Base-by-base conservation (phyloP, 2,329 filamentous ascomycete genomes). In the Sclerotiophoma versabilis region DNA sequence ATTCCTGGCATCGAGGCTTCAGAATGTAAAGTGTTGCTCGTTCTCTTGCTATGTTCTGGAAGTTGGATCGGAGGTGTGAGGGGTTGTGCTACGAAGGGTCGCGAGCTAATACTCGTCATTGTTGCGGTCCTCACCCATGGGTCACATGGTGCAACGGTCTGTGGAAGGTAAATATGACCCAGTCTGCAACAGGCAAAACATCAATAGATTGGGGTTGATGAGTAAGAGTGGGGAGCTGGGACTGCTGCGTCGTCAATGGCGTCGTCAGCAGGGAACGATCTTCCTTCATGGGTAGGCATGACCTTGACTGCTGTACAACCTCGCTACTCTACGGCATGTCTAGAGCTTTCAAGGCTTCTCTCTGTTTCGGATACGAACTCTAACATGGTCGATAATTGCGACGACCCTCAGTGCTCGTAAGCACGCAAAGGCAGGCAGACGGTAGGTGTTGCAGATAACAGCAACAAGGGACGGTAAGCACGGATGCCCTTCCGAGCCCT, bases 31-130 rank as follows among this genome's bases (percentile, higher is more conserved):
- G 32, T 47, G 30, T 42, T 50, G 46, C 36, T 44, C 52, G 41
- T 55, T 49, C 52, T 55, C 32, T 54, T 49, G 51, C 22, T 49
- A 49, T 54, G 51, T 54, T 54, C 45, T 54, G 51, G 45, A 49
- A 34, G 30, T 34, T 27, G 38, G 43, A 29, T 23, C 27, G 33
- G 39, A 49, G 26, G 33, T 49, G 51, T 45, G 45, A 54, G 39
- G 51, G 45, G 20, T 32, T 41, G 51, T 54, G 41, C 29, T 22
- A 54, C 51, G 23, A 37, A 42, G 51, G 39, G 29, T 49, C 39
- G 45, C 11, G 30, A 30, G 17, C 22, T 37, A 14, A 38, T 5
- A 15, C 27, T 36, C 44, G 39, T 52, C 42, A 46, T 52, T 32
- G 43, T 42, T 47, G 29, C 33, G 34, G 19, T 38, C 15, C 33